Evolutionary conservation across 768 basidiomycete species (phyloP), one percentile per base, ranked within the genome.

Genomic region (Mrakia frigida): DNA sequence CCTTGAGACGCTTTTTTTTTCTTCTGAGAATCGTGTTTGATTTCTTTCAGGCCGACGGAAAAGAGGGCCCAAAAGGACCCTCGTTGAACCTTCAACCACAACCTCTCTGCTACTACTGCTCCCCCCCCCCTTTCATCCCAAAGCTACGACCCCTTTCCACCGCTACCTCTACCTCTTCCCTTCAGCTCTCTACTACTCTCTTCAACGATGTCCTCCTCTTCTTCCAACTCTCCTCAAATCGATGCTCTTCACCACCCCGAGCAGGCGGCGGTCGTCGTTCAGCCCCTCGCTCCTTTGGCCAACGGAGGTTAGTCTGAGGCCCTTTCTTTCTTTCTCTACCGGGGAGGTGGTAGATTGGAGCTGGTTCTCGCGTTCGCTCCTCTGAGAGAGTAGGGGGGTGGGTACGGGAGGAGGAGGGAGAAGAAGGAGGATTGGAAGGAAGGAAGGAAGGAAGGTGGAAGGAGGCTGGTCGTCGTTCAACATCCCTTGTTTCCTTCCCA

Each of bases 231-330:
- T 28, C 92, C 72, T 82, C 87, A 88, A 74, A 88, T 94, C 77
- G 89, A 92, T 82, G 91, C 93, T 33, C 87, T 95, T 80, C 93
- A 96, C 84, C 90, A 93, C 82, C 92, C 93, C 23, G 86, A 87
- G 1, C 90, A 91, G 80, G 91, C 91, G 56, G 92, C 92, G 2
- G 88, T 89, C 77, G 85, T 93, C 79, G 88, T 90, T 61, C 87
- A 91, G 21, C 92, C 92, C 1, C 90, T 92, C 81, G 92, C 91
- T 39, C 91, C 91, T 7, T 86, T 93, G 6, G 91, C 91, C 21
- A 92, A 90, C 79, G 82, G 87, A 74, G 86, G 86, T 23, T 84
- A 87, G 33, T 83, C 31, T 14, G 21, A 18, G n/a, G n/a, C 13
- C 28, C n/a, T 60, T 77, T 59, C 28, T 1, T 6, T 46, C 18